phyloP scores from a whole-genome alignment of 805 yeast genomes.

The Starmerella stigmatis region DNA sequence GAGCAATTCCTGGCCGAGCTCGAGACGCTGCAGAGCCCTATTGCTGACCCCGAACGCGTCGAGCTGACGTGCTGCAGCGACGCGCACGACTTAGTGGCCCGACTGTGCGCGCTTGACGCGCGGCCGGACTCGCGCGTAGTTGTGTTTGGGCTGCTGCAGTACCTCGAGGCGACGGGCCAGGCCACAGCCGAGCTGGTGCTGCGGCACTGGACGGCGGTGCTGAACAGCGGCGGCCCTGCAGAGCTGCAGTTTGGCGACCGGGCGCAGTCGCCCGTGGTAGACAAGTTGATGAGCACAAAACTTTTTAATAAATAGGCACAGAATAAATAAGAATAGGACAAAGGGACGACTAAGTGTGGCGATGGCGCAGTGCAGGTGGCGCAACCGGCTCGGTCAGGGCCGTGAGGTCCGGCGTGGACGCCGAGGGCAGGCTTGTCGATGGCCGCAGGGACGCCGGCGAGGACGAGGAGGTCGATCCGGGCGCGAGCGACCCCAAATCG shows the following conservation, averaged over 20 bases:
- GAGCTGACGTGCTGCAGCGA: conserved; percentile 16
- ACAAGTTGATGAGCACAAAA: neutral
- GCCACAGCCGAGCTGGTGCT: conserved; percentile 8
- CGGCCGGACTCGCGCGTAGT: neutral
- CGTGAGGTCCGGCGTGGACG: conserved; percentile 1
- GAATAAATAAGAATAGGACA: neutral
- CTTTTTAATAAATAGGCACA: neutral
- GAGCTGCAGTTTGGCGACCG: conserved; percentile 11
- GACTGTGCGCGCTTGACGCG: neutral
- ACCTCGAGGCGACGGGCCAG: neutral
- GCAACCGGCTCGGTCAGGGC: neutral
- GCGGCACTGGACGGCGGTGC: conserved; percentile 11
- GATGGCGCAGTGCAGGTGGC: conserved; percentile 2
- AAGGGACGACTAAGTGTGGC: neutral
- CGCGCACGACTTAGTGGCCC: neutral
- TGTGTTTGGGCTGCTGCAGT: conserved; percentile 12
- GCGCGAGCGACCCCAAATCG: conserved; percentile 1
- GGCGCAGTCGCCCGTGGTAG: neutral
- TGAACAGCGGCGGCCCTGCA: conserved; percentile 3
- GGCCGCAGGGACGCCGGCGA: conserved; percentile 6
- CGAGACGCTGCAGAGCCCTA: neutral
- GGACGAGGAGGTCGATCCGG: neutral
- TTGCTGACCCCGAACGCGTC: conserved; percentile 13
- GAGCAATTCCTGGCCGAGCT: conserved; percentile 12
- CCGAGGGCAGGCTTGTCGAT: neutral